Base-by-base conservation (phyloP, 179 eudicot species). In the Sideroxylon spinosum region DNA sequence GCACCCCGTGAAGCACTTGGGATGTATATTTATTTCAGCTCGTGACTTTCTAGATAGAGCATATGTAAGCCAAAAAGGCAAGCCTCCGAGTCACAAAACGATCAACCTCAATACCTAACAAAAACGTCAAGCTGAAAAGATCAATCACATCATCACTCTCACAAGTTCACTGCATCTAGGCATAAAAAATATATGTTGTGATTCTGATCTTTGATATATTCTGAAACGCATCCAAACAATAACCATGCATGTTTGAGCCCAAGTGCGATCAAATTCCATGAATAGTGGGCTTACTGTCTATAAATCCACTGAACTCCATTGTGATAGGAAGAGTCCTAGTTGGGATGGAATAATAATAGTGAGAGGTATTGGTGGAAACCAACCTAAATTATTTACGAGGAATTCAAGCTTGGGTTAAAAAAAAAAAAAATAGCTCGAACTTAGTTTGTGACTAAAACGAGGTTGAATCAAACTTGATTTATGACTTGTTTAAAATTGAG, bases 321-420 rank as follows among this genome's bases (percentile, higher is more conserved):
- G 50, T 49, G 71, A 63, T 71, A 25, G 62, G 76, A 78, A 70
- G 28, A 77, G 56, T 77, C 44, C 44, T 37, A 37, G 44, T 68
- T 74, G 72, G 69, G 22, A 56, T 56, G 68, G 28, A 68, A 77
- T 52, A 56, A 68, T 71, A 46, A 10, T 57, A 68, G 75, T 22
- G 0, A 37, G 44, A 78, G 65, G 80, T 19, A 60, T 22, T 25
- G 3, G 44, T 1, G 37, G 37, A 29, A 29, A 29, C 3, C 37
- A 3, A 29, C 37, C 37, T 1, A 29, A 3, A 29, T n/a, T n/a
- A n/a, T n/a, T n/a, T n/a, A n/a, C n/a, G n/a, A n/a, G n/a, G n/a
- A n/a, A n/a, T n/a, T n/a, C n/a, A n/a, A n/a, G n/a, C n/a, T n/a
- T n/a, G n/a, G n/a, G n/a, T n/a, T n/a, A n/a, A n/a, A n/a, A n/a